Percentiles rank a stretch among this genome's conserved stretches.
Evolutionary conservation across 805 yeast species (phyloP).

Genomic region (Saccharomycopsis babjevae): DNA sequence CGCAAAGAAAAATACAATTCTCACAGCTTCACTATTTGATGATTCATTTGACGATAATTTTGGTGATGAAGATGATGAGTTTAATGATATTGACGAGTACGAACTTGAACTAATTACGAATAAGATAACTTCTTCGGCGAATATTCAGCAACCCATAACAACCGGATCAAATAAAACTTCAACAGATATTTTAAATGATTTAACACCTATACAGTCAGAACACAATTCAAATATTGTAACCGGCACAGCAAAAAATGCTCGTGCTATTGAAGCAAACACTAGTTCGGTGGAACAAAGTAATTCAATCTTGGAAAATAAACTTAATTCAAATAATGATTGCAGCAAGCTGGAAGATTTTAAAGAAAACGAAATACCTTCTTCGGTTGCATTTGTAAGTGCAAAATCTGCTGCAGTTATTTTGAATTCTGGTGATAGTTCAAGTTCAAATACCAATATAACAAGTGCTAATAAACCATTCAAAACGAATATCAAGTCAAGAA

Average conservation of each 20-base stretch:
- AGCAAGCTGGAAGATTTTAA: conserved; percentile 23
- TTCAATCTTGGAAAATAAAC: not conserved
- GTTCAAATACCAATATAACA: conserved; percentile 49
- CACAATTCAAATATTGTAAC: not conserved
- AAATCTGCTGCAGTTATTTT: conserved; percentile 48
- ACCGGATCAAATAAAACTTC: not conserved
- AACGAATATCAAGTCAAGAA: conserved; percentile 27
- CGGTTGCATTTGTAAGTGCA: conserved; percentile 49
- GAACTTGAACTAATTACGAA: conserved; percentile 17
- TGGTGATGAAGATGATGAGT: conserved; percentile 31
- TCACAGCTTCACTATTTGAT: conserved; percentile 30
- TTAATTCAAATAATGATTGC: not conserved
- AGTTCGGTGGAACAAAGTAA: not conserved
- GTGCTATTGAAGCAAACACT: not conserved
- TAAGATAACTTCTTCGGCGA: not conserved
- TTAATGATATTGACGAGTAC: conserved; percentile 25
- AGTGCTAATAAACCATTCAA: conserved; percentile 33
- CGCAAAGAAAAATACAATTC: conserved; percentile 1
- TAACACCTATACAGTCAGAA: not conserved
- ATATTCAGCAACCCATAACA: not conserved
- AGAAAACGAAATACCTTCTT: conserved; percentile 20
- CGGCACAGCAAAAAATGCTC: too few species aligned
- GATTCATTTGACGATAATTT: conserved; percentile 49
- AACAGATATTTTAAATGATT: not conserved
- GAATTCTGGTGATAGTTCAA: conserved; percentile 30